These are phyloP conservation scores for Carnegiea gigantea DNA, from an alignment of 179 eudicot species.

Conservation along the genomic window DNA sequence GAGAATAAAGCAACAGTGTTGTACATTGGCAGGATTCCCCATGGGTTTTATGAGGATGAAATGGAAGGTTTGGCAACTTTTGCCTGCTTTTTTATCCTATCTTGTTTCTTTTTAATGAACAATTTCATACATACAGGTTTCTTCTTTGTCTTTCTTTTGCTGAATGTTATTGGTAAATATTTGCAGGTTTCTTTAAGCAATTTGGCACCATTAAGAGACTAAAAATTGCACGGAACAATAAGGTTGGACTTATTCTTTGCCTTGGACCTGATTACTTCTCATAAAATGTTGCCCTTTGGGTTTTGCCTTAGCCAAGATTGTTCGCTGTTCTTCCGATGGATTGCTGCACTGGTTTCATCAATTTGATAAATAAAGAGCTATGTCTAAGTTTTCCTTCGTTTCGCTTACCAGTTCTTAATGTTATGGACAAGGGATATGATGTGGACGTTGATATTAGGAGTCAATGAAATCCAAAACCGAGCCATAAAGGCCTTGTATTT, in stretches of 20 bases:
- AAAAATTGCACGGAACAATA: constrained; percentile 52
- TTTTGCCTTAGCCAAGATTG: not conserved
- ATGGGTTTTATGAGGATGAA: constrained; percentile 89
- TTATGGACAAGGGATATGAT: too few relatives aligned
- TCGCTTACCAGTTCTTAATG: too few relatives aligned
- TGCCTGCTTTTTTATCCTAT: not conserved
- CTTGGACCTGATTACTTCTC: not conserved
- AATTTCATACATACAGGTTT: not conserved
- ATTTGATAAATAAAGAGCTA: not conserved
- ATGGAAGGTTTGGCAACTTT: constrained; percentile 55
- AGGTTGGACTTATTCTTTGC: constrained; percentile 36
- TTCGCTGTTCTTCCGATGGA: not conserved
- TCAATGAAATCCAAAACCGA: not conserved
- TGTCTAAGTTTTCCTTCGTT: not conserved
- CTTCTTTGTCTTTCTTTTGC: not conserved
- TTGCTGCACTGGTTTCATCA: not conserved
- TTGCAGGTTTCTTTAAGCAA: constrained; percentile 73
- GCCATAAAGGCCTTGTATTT: not conserved
- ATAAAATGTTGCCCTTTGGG: not conserved
- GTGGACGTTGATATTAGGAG: too few relatives aligned
- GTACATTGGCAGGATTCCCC: constrained; percentile 86
- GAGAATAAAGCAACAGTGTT: constrained; percentile 62
- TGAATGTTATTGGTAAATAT: not conserved
- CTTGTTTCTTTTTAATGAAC: not conserved
- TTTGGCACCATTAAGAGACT: constrained; percentile 55